Evolutionary conservation across 768 basidiomycete genomes (phyloP).

Genomic region (Nidula microcarpa): DNA sequence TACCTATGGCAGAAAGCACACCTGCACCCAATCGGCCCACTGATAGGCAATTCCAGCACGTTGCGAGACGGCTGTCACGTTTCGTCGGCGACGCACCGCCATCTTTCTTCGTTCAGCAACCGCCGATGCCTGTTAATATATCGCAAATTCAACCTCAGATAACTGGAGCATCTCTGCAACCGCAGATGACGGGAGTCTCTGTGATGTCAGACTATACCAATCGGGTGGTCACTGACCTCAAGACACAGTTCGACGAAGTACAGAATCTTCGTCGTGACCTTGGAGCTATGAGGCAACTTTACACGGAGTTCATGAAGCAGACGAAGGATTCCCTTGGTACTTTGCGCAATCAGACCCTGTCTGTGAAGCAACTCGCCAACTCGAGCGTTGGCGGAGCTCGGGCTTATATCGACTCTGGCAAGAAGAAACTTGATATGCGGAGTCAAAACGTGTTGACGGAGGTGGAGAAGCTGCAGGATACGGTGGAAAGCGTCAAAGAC

Average conservation of each 20-base stretch:
- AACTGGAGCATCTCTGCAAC: constrained; percentile 67
- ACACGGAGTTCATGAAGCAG: constrained; percentile 89
- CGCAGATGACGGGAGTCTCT: constrained; percentile 76
- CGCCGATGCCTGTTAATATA: constrained; percentile 18
- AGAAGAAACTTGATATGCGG: constrained; percentile 83
- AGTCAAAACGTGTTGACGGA: constrained; percentile 89
- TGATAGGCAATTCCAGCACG: constrained; percentile 69
- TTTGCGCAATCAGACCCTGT: constrained; percentile 80
- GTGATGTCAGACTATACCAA: constrained; percentile 67
- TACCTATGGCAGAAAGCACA: constrained; percentile 63
- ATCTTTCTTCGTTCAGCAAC: constrained; percentile 18
- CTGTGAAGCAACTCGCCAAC: constrained; percentile 83
- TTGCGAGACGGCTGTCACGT: constrained; percentile 72
- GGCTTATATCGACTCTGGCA: constrained; percentile 87
- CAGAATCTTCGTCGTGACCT: constrained; percentile 92
- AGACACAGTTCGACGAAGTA: constrained; percentile 92
- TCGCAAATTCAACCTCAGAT: constrained; percentile 52
- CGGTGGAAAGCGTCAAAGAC: constrained; percentile 83
- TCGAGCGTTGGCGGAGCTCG: constrained; percentile 82
- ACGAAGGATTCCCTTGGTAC: constrained; percentile 83
- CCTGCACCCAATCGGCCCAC: constrained; percentile 66
- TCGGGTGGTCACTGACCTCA: constrained; percentile 77
- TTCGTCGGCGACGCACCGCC: constrained; percentile 48
- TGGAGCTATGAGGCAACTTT: constrained; percentile 90
- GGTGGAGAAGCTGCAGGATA: constrained; percentile 91